Percentiles rank a stretch among this genome's conserved stretches.
phyloP scores from a whole-genome alignment of 352 stramenopile species.

The Globisporangium cederbergense region DNA sequence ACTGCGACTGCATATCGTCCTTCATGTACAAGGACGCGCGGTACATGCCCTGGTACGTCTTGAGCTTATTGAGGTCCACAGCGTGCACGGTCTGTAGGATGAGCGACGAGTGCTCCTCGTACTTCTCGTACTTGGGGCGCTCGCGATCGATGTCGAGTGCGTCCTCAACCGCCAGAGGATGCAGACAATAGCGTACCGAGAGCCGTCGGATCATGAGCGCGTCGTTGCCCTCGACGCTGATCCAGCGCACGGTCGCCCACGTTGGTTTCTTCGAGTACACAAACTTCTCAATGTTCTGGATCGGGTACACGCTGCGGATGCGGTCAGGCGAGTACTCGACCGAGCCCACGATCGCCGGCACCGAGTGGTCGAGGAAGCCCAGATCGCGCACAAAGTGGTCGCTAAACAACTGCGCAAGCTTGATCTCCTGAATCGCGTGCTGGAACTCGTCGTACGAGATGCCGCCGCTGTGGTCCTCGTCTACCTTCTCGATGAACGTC shows the following conservation, averaged over 20 bases:
- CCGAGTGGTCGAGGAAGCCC: slow-evolving; percentile 19
- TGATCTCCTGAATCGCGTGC: slow-evolving; percentile 87
- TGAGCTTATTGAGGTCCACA: slow-evolving; percentile 45
- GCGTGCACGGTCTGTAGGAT: slow-evolving; percentile 66
- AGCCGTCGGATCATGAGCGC: slow-evolving; percentile 62
- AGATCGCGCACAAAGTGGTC: slow-evolving; percentile 47
- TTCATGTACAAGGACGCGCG: slow-evolving; percentile 61
- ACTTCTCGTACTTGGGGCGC: slow-evolving; percentile 84
- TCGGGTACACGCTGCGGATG: slow-evolving; percentile 72
- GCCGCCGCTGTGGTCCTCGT: slow-evolving; percentile 77
- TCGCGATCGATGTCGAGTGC: slow-evolving; percentile 73
- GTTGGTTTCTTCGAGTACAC: slow-evolving; percentile 76
- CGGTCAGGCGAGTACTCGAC: slow-evolving; percentile 79
- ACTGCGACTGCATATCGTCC: slow-evolving; percentile 40
- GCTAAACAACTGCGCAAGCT: slow-evolving; percentile 83
- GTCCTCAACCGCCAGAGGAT: slow-evolving; percentile 84
- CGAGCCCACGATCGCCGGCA: slow-evolving; percentile 35
- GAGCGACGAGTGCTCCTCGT: slow-evolving; percentile 81
- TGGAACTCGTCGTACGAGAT: slow-evolving; percentile 87
- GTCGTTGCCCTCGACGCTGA: slow-evolving; percentile 71
- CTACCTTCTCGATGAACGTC: slow-evolving; percentile 70
- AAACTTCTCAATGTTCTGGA: slow-evolving; percentile 71
- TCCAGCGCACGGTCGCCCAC: slow-evolving; percentile 81
- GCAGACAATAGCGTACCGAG: slow-evolving; percentile 79
- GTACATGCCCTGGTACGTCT: slow-evolving; percentile 74